Percentiles rank a stretch among this genome's conserved stretches.
Evolutionary conservation across 345 rosid genomes (phyloP).

Genomic region (Atalantia buxifolia): DNA sequence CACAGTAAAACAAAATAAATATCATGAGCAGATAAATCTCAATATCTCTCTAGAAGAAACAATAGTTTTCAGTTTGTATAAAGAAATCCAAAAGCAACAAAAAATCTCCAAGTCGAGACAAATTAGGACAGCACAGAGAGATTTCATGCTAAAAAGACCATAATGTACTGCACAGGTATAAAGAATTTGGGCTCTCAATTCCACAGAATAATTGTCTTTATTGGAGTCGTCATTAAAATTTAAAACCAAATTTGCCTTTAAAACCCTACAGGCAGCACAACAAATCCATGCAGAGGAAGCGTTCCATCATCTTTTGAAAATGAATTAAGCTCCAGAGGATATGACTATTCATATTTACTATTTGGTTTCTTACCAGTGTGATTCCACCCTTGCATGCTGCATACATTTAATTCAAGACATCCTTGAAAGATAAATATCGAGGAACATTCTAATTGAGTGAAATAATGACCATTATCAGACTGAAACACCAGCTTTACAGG

Average conservation of each 20-base stretch:
- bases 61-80: background rate
- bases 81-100: background rate
- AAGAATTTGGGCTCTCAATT: background rate
- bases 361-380: background rate
- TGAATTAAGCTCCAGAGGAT: background rate
- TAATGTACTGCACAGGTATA: background rate
- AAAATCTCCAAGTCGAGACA: background rate
- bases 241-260: no score
- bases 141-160: background rate
- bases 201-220: background rate
- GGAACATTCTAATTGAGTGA: no score
- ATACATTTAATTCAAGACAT: no score
- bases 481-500: no score
- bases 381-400: background rate
- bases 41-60: background rate
- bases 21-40: background rate
- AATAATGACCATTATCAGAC: no score
- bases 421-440: no score
- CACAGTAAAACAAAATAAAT: background rate
- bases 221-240: background rate
- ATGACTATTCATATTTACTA: background rate
- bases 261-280: background rate
- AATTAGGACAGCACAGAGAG: background rate
- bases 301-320: background rate
- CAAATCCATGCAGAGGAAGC: accelerated